A percentile compares a stretch with the other conserved stretches of the same genome.
These are phyloP conservation scores for Alternaria tenuissima DNA, from an alignment of 2,329 filamentous ascomycete genomes.

Conservation along the genomic window DNA sequence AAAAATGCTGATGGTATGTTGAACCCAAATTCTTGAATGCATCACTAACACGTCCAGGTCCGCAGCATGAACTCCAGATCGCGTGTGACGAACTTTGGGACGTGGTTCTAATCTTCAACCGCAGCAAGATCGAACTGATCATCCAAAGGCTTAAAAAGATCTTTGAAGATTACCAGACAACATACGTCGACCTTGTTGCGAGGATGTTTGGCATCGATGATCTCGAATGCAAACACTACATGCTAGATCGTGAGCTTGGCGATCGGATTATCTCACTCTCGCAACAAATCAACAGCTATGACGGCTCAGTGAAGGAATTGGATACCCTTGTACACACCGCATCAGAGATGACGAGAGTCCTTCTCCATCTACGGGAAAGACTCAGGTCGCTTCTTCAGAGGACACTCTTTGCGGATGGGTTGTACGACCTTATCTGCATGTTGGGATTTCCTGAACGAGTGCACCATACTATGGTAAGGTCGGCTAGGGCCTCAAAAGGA, in stretches of 20 bases:
- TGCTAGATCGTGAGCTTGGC: constrained; percentile 10
- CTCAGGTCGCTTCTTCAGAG: constrained; percentile 15
- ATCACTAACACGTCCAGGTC: constrained; percentile 4
- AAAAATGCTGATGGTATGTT: neutral
- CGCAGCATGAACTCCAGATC: neutral
- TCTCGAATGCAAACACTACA: neutral
- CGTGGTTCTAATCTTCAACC: neutral
- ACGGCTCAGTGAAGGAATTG: neutral
- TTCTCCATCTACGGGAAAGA: neutral
- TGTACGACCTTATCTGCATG: constrained; percentile 16
- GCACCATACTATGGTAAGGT: constrained; percentile 14
- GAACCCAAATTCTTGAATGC: rapidly evolving
- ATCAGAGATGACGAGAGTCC: neutral
- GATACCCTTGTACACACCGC: constrained; percentile 3
- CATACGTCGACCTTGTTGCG: neutral
- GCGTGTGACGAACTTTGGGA: constrained; percentile 9
- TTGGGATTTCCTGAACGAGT: constrained; percentile 19
- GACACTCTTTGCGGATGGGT: constrained; percentile 7
- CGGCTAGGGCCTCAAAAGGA: neutral
- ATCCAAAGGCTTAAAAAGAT: neutral
- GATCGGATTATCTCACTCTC: constrained; percentile 5
- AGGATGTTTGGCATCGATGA: neutral
- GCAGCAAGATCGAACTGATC: neutral
- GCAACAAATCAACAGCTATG: neutral
- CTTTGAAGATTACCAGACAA: neutral